phyloP scores from a whole-genome alignment of 2,329 filamentous ascomycete species.

The Tolypocladium tropicale region DNA sequence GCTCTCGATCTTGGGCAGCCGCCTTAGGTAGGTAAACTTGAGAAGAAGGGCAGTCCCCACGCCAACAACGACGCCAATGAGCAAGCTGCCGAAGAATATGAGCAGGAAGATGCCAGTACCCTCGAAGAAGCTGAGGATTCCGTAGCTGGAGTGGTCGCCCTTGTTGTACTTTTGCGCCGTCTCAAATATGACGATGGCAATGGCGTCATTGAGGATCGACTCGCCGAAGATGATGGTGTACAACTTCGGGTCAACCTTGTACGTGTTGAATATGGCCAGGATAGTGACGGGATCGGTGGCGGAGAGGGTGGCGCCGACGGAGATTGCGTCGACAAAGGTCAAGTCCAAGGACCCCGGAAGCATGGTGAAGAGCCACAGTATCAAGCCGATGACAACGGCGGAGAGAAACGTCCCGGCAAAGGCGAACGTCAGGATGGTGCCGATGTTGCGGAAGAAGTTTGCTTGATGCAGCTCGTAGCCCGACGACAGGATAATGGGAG shows the following conservation, averaged over 20 bases:
- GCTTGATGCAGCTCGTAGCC: slow-evolving; percentile 97
- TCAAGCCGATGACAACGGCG: slow-evolving; percentile 81
- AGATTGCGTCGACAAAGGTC: slow-evolving; percentile 90
- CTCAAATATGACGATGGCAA: slow-evolving; percentile 97
- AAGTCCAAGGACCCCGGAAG: slow-evolving; percentile 78
- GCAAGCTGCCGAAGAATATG: slow-evolving; percentile 87
- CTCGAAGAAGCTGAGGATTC: slow-evolving; percentile 75
- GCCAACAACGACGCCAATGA: slow-evolving; percentile 81
- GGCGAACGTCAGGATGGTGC: slow-evolving; percentile 92
- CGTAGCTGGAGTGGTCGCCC: slow-evolving; percentile 60
- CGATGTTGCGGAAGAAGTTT: slow-evolving; percentile 98
- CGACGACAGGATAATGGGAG: slow-evolving; percentile 92
- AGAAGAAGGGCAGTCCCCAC: slow-evolving; percentile 78
- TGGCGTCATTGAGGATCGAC: slow-evolving; percentile 94
- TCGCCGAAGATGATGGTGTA: slow-evolving; percentile 99
- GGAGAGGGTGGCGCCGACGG: slow-evolving; percentile 89
- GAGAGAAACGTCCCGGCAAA: slow-evolving; percentile 97
- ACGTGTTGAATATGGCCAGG: slow-evolving; percentile 96
- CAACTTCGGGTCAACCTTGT: slow-evolving; percentile 97
- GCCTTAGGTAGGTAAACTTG: slow-evolving; percentile 88
- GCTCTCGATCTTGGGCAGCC: slow-evolving; percentile 94
- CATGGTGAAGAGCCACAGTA: slow-evolving; percentile 81
- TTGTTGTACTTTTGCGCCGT: slow-evolving; percentile 88
- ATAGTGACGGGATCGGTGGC: slow-evolving; percentile 97
- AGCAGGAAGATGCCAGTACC: slow-evolving; percentile 90